A percentile compares a stretch with the other conserved stretches of the same genome.
Evolutionary conservation across 768 basidiomycete genomes (phyloP).

Genomic region (Cystoderma amianthinum): DNA sequence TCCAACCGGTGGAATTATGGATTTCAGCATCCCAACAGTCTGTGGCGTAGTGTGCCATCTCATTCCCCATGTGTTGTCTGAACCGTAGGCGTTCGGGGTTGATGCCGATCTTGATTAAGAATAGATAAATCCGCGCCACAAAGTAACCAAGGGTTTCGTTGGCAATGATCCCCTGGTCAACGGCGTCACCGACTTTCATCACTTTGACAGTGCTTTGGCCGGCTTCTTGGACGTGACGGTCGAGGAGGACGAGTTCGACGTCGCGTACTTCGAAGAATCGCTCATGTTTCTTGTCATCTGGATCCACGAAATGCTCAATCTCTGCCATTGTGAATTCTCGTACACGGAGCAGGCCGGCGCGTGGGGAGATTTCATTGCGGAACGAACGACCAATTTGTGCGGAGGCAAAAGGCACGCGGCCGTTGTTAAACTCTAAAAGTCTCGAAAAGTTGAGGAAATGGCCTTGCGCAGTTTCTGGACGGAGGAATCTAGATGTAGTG

Average conservation of each 20-base stretch:
- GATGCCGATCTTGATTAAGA: conserved; percentile 88
- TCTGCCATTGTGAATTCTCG: conserved; percentile 99
- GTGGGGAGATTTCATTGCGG: conserved; percentile 97
- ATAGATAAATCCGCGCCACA: conserved; percentile 85
- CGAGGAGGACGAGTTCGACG: conserved; percentile 68
- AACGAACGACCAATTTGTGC: conserved; percentile 95
- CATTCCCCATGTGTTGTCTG: conserved; percentile 97
- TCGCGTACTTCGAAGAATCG: conserved; percentile 80
- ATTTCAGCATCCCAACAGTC: conserved; percentile 99
- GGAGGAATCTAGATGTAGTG: conserved; percentile 60
- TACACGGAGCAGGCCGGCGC: conserved; percentile 92
- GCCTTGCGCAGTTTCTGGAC: conserved; percentile 97
- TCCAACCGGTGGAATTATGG: conserved; percentile 86
- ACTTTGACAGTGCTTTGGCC: conserved; percentile 59
- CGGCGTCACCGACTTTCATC: conserved; percentile 86
- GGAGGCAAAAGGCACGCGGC: conserved; percentile 92
- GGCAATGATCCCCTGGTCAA: conserved; percentile 78
- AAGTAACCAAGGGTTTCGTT: conserved; percentile 99
- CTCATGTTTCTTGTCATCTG: conserved; percentile 79
- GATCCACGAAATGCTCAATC: conserved; percentile 98
- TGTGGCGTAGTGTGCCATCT: conserved; percentile 99
- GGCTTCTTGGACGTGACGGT: conserved; percentile 74
- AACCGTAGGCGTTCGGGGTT: conserved; percentile 79
- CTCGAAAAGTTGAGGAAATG: conserved; percentile 99
- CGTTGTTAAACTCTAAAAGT: conserved; percentile 97